phyloP scores from a whole-genome alignment of 805 yeast genomes.

The Pichia deserticola region DNA sequence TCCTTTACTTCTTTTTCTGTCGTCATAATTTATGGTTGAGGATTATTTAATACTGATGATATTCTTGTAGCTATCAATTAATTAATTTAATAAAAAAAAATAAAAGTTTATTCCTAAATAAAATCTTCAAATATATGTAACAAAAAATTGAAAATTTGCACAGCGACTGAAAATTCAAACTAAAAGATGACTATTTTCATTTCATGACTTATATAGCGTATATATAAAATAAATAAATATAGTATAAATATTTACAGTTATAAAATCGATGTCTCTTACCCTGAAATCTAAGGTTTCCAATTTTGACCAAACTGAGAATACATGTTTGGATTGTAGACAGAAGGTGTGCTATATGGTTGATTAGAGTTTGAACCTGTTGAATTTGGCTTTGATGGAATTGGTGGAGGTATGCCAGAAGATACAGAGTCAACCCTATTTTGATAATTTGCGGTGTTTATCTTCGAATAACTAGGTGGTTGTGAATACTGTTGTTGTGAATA shows the following conservation, averaged over 20 bases:
- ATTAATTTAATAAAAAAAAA: too few species aligned
- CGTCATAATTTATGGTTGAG: too few species aligned
- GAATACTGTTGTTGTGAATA: background rate
- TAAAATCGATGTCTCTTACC: background rate
- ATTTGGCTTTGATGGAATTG: conserved; percentile 21
- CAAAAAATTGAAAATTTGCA: background rate
- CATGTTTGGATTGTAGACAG: conserved; percentile 42
- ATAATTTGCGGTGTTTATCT: background rate
- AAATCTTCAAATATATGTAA: background rate
- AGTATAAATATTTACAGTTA: too few species aligned
- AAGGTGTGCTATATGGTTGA: conserved; percentile 43
- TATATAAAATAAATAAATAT: too few species aligned
- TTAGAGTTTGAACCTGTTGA: conserved; percentile 15
- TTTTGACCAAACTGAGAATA: conserved; percentile 30
- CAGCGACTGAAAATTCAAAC: too few species aligned
- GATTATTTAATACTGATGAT: too few species aligned
- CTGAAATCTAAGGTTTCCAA: conserved; percentile 6
- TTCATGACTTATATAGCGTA: too few species aligned
- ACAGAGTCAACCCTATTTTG: background rate
- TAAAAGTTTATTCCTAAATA: too few species aligned
- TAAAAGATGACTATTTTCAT: too few species aligned
- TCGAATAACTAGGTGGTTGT: conserved; percentile 5
- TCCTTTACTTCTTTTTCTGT: too few species aligned
- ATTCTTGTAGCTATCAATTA: too few species aligned
- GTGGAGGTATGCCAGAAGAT: conserved; percentile 16